A percentile compares a stretch with the other conserved stretches of the same genome.
Evolutionary conservation across 2,329 filamentous ascomycete species (phyloP).

Genomic region (Berkeleyomyces basicola): DNA sequence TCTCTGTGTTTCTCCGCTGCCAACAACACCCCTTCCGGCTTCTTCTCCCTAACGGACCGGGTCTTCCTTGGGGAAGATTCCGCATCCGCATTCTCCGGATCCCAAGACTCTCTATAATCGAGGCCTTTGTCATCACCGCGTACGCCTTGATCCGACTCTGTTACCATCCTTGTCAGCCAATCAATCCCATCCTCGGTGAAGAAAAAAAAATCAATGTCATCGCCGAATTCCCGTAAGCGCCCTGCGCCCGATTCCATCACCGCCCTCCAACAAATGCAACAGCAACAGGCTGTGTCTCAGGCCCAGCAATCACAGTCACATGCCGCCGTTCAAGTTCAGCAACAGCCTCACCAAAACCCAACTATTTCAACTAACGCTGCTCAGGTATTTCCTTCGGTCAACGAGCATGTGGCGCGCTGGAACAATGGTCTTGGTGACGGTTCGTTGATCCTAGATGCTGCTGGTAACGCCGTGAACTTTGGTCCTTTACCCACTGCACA

Average conservation of each 20-base stretch:
- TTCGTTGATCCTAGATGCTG: constrained; percentile 6
- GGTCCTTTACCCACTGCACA: constrained; percentile 1
- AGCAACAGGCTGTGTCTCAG: constrained; percentile 10
- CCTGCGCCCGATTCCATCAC: constrained; percentile 8
- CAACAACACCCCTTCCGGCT: neutral
- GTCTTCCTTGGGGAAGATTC: constrained; percentile 12
- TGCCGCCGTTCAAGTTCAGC: neutral
- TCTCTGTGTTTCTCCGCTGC: neutral
- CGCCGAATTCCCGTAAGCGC: constrained; percentile 12
- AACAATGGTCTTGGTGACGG: neutral
- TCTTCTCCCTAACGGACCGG: constrained; percentile 4
- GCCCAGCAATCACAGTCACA: neutral
- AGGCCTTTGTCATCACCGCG: neutral
- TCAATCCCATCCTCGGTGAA: neutral
- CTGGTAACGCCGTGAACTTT: constrained; percentile 4
- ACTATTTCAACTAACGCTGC: neutral
- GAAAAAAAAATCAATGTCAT: constrained; percentile 6
- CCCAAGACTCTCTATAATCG: neutral
- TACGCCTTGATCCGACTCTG: neutral
- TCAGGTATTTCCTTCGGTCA: neutral
- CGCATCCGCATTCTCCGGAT: constrained; percentile 4
- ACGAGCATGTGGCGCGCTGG: constrained; percentile 10
- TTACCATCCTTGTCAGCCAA: neutral
- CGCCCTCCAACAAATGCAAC: constrained; percentile 14
- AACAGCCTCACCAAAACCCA: neutral